Evolutionary conservation across 345 rosid genomes (phyloP).

Genomic region (Kandelia obovata): DNA sequence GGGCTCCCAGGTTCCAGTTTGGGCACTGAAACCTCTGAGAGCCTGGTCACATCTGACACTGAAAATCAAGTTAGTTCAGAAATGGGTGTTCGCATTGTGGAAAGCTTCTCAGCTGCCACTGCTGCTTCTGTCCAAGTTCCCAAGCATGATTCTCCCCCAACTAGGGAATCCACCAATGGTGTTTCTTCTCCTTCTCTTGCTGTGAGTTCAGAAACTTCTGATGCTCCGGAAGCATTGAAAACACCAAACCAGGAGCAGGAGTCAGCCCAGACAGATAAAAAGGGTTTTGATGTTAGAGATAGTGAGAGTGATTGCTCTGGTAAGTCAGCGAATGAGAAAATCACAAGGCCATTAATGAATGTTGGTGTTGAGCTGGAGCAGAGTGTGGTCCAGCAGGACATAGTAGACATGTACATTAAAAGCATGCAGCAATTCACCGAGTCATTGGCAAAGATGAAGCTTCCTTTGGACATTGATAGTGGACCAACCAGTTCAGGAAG

Average conservation of each 20-base stretch:
- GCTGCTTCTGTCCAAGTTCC: conserved; percentile 48
- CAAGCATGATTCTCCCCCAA: conserved; percentile 70
- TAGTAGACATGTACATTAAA: conserved; percentile 97
- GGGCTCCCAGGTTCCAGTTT: conserved; percentile 52
- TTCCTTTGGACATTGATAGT: conserved; percentile 76
- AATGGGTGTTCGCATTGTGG: conserved; percentile 37
- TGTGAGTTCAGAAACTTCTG: conserved; percentile 60
- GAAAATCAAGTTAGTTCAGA: conserved; percentile 51
- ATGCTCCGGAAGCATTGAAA: conserved; percentile 28
- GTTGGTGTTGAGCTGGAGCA: conserved; percentile 70
- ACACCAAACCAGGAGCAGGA: conserved; percentile 37
- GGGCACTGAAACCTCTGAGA: conserved; percentile 66
- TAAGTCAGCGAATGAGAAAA: conserved; percentile 36
- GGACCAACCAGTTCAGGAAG: conserved; percentile 72
- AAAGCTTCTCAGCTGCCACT: conserved; percentile 43
- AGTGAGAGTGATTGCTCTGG: conserved; percentile 50
- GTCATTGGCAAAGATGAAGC: conserved; percentile 99
- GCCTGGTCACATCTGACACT: conserved; percentile 56
- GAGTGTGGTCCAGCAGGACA: conserved; percentile 85
- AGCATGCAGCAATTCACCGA: conserved; percentile 99
- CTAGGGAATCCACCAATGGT: conserved; percentile 73
- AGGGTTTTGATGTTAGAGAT: conserved; percentile 33
- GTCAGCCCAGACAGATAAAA: conserved; percentile 42
- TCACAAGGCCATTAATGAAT: conserved; percentile 44
- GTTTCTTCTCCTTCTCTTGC: conserved; percentile 64